Evolutionary conservation across 495 filamentous ascomycete species (phyloP).

Genomic region (Umbilicaria muhlenbergii): DNA sequence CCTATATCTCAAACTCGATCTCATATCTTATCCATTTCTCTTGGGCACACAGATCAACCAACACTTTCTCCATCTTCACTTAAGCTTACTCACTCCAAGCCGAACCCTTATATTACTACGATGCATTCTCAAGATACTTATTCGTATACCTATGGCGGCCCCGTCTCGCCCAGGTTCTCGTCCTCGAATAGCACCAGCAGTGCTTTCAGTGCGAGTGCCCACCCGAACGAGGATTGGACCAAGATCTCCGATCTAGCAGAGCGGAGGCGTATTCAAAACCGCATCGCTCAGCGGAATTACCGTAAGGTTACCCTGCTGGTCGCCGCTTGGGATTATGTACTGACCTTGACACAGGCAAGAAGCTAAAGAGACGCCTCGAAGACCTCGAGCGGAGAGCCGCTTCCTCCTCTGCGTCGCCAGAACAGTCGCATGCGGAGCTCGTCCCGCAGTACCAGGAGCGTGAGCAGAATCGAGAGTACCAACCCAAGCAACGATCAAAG

Average conservation of each 20-base stretch:
- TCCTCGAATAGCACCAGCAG: conserved; percentile 68
- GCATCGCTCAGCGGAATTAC: conserved; percentile 96
- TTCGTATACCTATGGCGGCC: conserved; percentile 9
- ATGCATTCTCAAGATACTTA: conserved; percentile 13
- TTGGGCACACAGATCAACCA: too few relatives aligned
- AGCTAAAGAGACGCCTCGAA: conserved; percentile 93
- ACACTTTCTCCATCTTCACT: too few relatives aligned
- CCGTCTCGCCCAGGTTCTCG: conserved; percentile 40
- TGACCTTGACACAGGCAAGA: conserved; percentile 58
- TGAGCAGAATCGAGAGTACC: conserved; percentile 1
- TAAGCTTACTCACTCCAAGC: too few relatives aligned
- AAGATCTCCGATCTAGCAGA: conserved; percentile 97
- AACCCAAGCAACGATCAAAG: conserved; percentile 25
- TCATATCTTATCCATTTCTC: too few relatives aligned
- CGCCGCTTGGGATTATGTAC: neutral
- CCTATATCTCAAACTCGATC: too few relatives aligned
- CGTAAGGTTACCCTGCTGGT: conserved; percentile 46
- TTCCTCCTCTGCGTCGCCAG: conserved; percentile 58
- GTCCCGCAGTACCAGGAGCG: conserved; percentile 5
- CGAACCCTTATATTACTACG: neutral
- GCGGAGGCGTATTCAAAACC: conserved; percentile 87
- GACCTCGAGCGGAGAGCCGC: conserved; percentile 88
- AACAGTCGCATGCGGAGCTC: conserved; percentile 42
- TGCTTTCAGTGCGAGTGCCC: conserved; percentile 90
- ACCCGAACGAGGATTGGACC: conserved; percentile 97